Base-by-base conservation (phyloP, 345 rosid genomes). In the Brassica juncea region DNA sequence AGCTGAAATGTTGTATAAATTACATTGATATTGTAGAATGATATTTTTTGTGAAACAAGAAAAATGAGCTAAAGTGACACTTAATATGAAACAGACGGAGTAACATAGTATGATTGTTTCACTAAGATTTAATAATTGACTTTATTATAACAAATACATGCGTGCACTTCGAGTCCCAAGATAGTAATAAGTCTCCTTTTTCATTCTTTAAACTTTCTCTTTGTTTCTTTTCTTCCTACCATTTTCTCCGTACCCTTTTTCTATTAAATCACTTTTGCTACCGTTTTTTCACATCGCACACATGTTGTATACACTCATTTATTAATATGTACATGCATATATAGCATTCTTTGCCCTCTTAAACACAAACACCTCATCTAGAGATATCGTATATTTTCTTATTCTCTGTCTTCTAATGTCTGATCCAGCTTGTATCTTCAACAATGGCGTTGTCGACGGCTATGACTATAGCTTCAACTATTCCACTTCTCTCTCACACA, bases 391-490 rank as follows among this genome's bases (percentile, higher is more conserved):
- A 5, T 62, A 16, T 30, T 63, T 77, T 60, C 76, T 59, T 72
- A 30, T 42, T 80, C 74, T 61, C 25, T 30, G 7, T 63, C 42
- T 55, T 54, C 70, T 75, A 83, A 89, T 88, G 97, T 83, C 90
- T 76, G 87, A 91, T 82, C 94, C 94, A 39, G 84, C 77, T 81
- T 84, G 82, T 82, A 73, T 80, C 85, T 83, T 82, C 77, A 82
- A 80, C 59, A 75, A 66, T 88, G 92, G 89, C 62, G 86, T 82
- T 81, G 67, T 83, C 66, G 84, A 84, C 76, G 74, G 81, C 74
- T 78, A 81, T 62, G 74, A 82, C 27, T 85, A 83, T 75, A 82
- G 65, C 75, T 80, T 86, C 42, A 84, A 86, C 76, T 64, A 84
- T 31, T 49, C 88, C 3, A 16, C 87, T 10, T 76, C 89, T 34